These are phyloP conservation scores for Ophiostoma perfectum DNA, from an alignment of 2,329 filamentous ascomycete genomes.

Conservation along the genomic window DNA sequence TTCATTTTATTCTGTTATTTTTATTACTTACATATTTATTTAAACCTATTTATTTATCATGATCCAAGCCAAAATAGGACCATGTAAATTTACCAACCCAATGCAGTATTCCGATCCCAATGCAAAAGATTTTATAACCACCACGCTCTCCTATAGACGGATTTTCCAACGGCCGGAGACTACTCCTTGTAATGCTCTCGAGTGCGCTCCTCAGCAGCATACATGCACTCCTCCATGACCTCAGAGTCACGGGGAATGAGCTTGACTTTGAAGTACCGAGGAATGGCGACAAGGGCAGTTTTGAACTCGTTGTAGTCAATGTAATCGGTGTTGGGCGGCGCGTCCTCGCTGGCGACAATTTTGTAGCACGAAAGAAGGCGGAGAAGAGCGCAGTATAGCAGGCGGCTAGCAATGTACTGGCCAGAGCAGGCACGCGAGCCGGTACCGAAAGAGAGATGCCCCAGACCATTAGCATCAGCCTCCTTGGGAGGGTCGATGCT, in stretches of 20 bases:
- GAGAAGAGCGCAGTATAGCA: conserved; percentile 56
- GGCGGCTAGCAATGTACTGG: conserved; percentile 57
- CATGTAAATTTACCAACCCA: not conserved
- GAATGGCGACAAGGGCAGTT: conserved; percentile 25
- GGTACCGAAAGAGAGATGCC: conserved; percentile 58
- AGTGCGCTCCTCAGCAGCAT: conserved; percentile 20
- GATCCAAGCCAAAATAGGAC: not conserved
- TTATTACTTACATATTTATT: too few species aligned
- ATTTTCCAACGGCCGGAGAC: not conserved
- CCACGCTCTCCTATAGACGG: not conserved
- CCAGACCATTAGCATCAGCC: conserved; percentile 41
- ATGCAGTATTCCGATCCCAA: not conserved
- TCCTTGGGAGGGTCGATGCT: conserved; percentile 21
- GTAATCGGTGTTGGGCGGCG: conserved; percentile 44
- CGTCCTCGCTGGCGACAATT: conserved; percentile 57
- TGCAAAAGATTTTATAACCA: not conserved
- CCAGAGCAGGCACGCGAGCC: conserved; percentile 60
- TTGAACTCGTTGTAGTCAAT: conserved; percentile 27
- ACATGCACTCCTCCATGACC: conserved; percentile 18
- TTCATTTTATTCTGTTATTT: too few species aligned
- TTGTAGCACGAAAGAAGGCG: conserved; percentile 38
- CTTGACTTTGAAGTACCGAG: conserved; percentile 25
- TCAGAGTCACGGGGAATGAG: conserved; percentile 23
- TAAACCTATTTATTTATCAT: too few species aligned
- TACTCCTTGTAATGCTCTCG: conserved; percentile 25